Evolutionary conservation across 2,329 filamentous ascomycete genomes (phyloP).

Genomic region (Rhynchosporium agropyri): DNA sequence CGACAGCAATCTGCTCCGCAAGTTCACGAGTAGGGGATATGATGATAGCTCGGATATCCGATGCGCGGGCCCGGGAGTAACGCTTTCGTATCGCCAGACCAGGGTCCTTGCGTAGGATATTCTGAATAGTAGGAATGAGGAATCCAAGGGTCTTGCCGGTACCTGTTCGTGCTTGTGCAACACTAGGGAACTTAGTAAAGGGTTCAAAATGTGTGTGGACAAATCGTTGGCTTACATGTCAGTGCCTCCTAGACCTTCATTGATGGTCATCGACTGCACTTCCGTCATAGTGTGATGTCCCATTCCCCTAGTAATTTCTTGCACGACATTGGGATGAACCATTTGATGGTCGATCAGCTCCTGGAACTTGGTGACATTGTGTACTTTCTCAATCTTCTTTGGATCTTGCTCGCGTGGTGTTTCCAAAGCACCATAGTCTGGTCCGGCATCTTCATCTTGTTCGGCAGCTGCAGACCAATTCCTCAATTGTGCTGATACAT

Average conservation of each 20-base stretch:
- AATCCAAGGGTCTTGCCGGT: conserved; percentile 97
- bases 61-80: conserved; percentile 46
- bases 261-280: conserved; percentile 84
- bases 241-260: conserved; percentile 69
- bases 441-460: background rate
- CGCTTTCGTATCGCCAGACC: conserved; percentile 52
- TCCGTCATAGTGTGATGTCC: conserved; percentile 84
- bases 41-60: conserved; percentile 71
- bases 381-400: background rate
- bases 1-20: conserved; percentile 77
- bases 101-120: conserved; percentile 66
- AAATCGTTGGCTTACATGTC: conserved; percentile 41
- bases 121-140: conserved; percentile 82
- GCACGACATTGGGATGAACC: conserved; percentile 41
- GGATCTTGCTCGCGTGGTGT: background rate
- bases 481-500: conserved; percentile 35
- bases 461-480: conserved; percentile 23
- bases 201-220: background rate
- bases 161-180: conserved; percentile 95
- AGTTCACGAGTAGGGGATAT: conserved; percentile 82
- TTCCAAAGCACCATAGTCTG: conserved; percentile 12
- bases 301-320: conserved; percentile 71
- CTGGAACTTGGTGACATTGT: conserved; percentile 39
- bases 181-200: conserved; percentile 50
- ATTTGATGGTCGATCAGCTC: conserved; percentile 39